Evolutionary conservation across 768 basidiomycete species (phyloP).

Genomic region (Leccinum variicolor): DNA sequence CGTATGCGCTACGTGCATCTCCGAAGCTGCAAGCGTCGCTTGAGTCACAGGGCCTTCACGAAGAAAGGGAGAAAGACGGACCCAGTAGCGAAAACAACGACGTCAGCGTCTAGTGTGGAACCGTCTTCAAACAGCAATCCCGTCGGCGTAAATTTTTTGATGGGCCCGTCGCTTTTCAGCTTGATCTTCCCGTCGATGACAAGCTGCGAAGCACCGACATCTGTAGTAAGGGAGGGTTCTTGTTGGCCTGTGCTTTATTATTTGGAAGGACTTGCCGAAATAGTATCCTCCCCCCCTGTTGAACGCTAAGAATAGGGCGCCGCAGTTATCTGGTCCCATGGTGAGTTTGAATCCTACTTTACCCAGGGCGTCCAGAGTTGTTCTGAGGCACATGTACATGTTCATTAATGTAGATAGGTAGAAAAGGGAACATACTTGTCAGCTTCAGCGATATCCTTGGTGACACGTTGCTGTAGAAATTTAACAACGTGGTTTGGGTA

Average conservation of each 20-base stretch:
- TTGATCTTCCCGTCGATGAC: slow-evolving; percentile 48
- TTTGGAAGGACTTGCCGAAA: slow-evolving; percentile 40
- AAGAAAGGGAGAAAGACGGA: slow-evolving; percentile 15
- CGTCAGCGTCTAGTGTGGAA: slow-evolving; percentile 44
- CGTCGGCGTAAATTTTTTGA: slow-evolving; percentile 33
- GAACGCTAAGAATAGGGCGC: slow-evolving; percentile 47
- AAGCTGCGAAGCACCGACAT: slow-evolving; percentile 39
- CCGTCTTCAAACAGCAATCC: slow-evolving; percentile 25
- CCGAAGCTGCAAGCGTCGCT: slow-evolving; percentile 10
- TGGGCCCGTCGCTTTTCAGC: slow-evolving; percentile 28
- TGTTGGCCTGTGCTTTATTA: not conserved
- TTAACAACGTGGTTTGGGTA: slow-evolving; percentile 35
- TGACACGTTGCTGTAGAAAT: slow-evolving; percentile 35
- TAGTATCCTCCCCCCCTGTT: slow-evolving; percentile 62
- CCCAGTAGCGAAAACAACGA: slow-evolving; percentile 29
- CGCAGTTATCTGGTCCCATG: slow-evolving; percentile 48
- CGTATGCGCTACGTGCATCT: slow-evolving; percentile 16
- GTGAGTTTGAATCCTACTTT: slow-evolving; percentile 56
- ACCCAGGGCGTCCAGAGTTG: slow-evolving; percentile 52
- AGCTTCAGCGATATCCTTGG: slow-evolving; percentile 44
- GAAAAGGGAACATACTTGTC: slow-evolving; percentile 44
- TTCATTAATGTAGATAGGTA: not conserved
- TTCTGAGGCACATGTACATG: slow-evolving; percentile 27
- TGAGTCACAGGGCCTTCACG: not conserved
- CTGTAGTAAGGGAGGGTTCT: slow-evolving; percentile 16